Evolutionary conservation across 2,329 filamentous ascomycete genomes (phyloP).

Genomic region (Huntiella bhutanensis): DNA sequence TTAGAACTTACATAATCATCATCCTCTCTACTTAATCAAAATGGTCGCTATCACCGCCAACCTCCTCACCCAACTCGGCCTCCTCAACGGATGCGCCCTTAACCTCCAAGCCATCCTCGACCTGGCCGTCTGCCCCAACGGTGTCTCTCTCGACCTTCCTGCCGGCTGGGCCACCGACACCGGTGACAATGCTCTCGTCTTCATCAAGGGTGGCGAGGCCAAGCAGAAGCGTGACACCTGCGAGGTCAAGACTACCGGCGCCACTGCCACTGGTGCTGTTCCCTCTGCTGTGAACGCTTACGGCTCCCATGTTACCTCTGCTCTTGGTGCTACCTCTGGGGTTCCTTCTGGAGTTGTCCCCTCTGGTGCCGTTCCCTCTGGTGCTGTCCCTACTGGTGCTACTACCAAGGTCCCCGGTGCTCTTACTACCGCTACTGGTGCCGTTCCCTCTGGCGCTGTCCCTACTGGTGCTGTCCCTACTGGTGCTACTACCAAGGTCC

Average conservation of each 20-base stretch:
- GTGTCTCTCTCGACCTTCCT: not conserved
- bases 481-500: not conserved
- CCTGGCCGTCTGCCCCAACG: constrained; percentile 1
- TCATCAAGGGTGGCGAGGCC: not conserved
- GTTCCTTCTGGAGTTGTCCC: not conserved
- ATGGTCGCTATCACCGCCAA: constrained; percentile 9
- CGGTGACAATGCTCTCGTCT: not conserved
- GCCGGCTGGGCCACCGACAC: not conserved
- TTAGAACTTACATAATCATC: not conserved
- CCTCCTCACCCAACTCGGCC: constrained; percentile 5
- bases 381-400: not conserved
- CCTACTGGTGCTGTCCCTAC: not conserved
- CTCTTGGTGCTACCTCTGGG: not conserved
- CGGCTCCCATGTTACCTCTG: not conserved
- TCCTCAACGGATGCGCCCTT: constrained; percentile 8
- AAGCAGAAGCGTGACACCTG: constrained; percentile 6
- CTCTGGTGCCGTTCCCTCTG: not conserved
- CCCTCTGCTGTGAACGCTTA: too few relatives aligned
- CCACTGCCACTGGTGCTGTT: not conserved
- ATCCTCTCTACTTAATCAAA: not conserved
- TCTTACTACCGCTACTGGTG: not conserved
- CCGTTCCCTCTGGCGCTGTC: not conserved
- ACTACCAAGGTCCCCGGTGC: too few relatives aligned
- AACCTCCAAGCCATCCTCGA: constrained; percentile 4
- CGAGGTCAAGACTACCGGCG: not conserved